These are phyloP conservation scores for Triadica sebifera DNA, from an alignment of 345 rosid species.

Conservation along the genomic window DNA sequence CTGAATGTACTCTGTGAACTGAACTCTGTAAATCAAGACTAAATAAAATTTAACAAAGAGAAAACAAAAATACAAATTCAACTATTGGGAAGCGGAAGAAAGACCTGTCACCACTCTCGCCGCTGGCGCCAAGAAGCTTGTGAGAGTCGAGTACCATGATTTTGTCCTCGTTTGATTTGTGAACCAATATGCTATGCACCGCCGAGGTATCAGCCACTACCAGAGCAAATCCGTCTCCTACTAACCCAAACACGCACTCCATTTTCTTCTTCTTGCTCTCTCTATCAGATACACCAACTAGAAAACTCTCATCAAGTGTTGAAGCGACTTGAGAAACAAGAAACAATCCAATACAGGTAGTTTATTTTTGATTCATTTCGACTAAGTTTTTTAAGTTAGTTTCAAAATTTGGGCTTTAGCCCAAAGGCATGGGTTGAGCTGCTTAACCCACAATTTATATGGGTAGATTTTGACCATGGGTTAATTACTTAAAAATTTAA, in stretches of 20 bases:
- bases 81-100: not conserved
- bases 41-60: not conserved
- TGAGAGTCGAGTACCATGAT: slow-evolving; percentile 95
- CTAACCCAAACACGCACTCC: slow-evolving; percentile 96
- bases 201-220: slow-evolving; percentile 90
- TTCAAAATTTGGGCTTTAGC: too few species aligned
- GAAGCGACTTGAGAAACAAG: slow-evolving; percentile 2
- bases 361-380: too few species aligned
- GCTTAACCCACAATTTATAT: too few species aligned
- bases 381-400: too few species aligned
- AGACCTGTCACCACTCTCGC: slow-evolving; percentile 90
- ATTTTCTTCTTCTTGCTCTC: slow-evolving; percentile 24
- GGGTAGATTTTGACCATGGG: too few species aligned
- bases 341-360: not conserved
- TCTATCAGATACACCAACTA: not conserved
- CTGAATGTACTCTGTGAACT: slow-evolving; percentile 90
- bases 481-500: too few species aligned
- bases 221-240: slow-evolving; percentile 78
- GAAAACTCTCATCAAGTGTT: not conserved
- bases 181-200: slow-evolving; percentile 80
- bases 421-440: too few species aligned
- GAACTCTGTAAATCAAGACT: slow-evolving; percentile 46
- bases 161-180: slow-evolving; percentile 91
- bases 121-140: slow-evolving; percentile 91
- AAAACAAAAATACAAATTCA: not conserved